Evolutionary conservation across 306 rosid genomes (phyloP), one percentile per base, ranked within the genome.

Genomic region (Crotalaria pallida): DNA sequence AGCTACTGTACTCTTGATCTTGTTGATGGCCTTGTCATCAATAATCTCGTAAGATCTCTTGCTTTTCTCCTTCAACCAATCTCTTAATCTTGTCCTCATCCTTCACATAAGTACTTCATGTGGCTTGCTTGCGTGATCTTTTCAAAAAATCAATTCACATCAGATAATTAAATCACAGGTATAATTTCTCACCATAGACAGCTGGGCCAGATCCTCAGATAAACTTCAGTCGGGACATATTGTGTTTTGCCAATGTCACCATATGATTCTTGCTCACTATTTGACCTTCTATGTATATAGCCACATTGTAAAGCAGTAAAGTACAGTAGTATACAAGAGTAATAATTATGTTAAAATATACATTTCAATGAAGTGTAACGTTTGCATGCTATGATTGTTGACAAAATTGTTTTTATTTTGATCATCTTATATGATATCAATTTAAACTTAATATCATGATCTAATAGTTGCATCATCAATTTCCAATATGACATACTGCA

Each of bases 21-120:
- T 85, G 72, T 76, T 74, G 9, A 80, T 36, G 21, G 88, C 82
- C 80, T 80, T 91, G 8, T 83, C 89, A 55, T 88, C 84, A 31
- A 88, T 7, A 43, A 72, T 74, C 63, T 85, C 82, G 21, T 81
- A 76, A n/a, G 33, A 73, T 64, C 68, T 71, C 21, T 65, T 69
- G 62, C 60, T 24, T 15, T 81, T 83, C 63, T 26, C 72, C 73
- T 43, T 86, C 71, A 82, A 49, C 82, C 5, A 34, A 41, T 33
- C 82, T 82, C 72, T 45, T 79, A 8, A 91, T 61, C 18, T 74
- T 67, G 16, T 80, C 85, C 72, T 85, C 81, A n/a, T 83, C 67
- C 74, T 75, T 85, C 65, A 55, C 65, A 31, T 81, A 83, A 10
- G 78, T 59, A 22, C 9, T 16, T 29, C 60, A 29, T 21, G 6